Base-by-base conservation (phyloP, 2,329 filamentous ascomycete species). In the Berkeleyomyces basicola region DNA sequence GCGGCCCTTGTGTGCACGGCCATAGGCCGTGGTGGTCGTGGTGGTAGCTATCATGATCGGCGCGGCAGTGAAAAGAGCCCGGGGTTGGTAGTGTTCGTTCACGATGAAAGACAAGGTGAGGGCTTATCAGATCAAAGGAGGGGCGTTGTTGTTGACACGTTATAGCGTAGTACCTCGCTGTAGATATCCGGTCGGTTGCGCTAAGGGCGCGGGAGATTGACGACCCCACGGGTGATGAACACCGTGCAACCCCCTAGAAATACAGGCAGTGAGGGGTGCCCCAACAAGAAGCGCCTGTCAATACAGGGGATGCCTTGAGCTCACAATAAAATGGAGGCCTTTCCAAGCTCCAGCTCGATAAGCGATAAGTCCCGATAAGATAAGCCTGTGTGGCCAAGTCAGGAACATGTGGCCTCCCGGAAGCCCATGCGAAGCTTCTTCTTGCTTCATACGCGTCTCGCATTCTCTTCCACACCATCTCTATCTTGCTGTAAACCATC, bases 321-420 rank as follows among this genome's bases (percentile, higher is more conserved):
- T 23, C 43, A n/a, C 11, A 46, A 46, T 23, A 46, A n/a, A 10
- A n/a, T 46, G 43, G 43, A n/a, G 43, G 1, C 43, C 4, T n/a
- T 23, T 23, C 23, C 43, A 46, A 46, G 43, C 43, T 46, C 11
- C 43, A 43, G 42, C 42, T 43, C 9, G 58, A 59, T 59, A 59
- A 59, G 58, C 58, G 4, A 16, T 36, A 40, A 31, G 16, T 31
- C 47, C 9, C 11, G n/a, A 58, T 58, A 58, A 40, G 36, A 58
- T 36, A 36, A 57, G 31, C 6, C 31, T 11, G 46, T 36, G 58
- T 46, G 36, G 49, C 49, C n/a, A 39, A 16, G 9, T 55, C 49
- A 61, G 61, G 51, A 62, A 62, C 61, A 62, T 62, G 61, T 62
- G 61, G 61, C 61, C 61, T 62, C 58, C 61, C 53, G 51, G 36